Base-by-base conservation (phyloP, 768 basidiomycete genomes). In the Lentinus tigrinus region DNA sequence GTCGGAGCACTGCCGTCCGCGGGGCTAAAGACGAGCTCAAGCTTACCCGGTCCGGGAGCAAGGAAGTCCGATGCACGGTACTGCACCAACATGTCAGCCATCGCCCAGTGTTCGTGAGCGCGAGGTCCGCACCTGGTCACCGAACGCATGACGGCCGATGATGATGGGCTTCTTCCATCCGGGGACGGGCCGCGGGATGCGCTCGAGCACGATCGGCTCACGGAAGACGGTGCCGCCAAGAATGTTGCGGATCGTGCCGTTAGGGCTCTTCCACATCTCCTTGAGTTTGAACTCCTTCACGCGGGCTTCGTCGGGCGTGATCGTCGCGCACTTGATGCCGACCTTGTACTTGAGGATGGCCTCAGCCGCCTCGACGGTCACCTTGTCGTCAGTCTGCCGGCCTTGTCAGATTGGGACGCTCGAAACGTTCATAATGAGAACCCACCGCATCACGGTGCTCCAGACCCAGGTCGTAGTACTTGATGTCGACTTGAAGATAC, bases 291-390 rank as follows among this genome's bases (percentile, higher is more conserved):
- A 99, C 75, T 98, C 97, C 71, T 95, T 77, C 47, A 98, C 94
- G 57, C 95, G 89, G 23, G 87, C 93, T 72, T 98, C 96, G 70
- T 99, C 97, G 6, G 97, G 97, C 1, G 97, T 99, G 76, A 98
- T 98, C 44, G 96, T 98, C 39, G 95, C 96, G 77, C 96, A 99
- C 75, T 99, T 99, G 78, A 98, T 95, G 62, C 96, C 97, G 63
- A 99, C 97, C 62, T 88, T 88, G 83, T 97, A 85, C 74, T 97
- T 82, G 56, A 91, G 81, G 71, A 98, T 98, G 55, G 97, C 97
- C 65, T 98, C 85, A 17, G 96, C 95, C 26, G 95, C 89, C 11
- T 98, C 95, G 59, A 93, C 72, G 6, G 97, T 99, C 34, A 99
- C 88, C 74, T 89, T 77, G 76, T 99, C 97, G 65, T 94, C 86